phyloP scores from a whole-genome alignment of 2,329 filamentous ascomycete species.

The Aulographum hederae region DNA sequence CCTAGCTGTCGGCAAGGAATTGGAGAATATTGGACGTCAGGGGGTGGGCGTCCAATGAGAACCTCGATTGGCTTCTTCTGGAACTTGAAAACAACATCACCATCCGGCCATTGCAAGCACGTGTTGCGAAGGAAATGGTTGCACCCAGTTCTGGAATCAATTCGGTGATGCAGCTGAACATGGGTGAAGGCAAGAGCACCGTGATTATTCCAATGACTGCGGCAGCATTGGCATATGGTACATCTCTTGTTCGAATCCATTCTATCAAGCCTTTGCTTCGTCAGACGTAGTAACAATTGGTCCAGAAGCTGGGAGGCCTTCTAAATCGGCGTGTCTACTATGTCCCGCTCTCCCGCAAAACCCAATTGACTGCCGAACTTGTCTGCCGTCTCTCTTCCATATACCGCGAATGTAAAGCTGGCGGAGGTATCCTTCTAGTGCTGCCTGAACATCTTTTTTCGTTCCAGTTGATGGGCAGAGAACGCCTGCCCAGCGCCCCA shows the following conservation, averaged over 20 bases:
- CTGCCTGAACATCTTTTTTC: slow-evolving; percentile 44
- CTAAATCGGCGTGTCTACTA: slow-evolving; percentile 31
- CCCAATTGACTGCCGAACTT: slow-evolving; percentile 12
- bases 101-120: slow-evolving; percentile 39
- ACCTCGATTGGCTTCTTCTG: slow-evolving; percentile 43
- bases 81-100: slow-evolving; percentile 44
- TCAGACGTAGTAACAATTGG: slow-evolving; percentile 35
- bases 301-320: slow-evolving; percentile 32
- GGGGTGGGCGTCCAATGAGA: slow-evolving; percentile 32
- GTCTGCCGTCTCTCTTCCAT: slow-evolving; percentile 14
- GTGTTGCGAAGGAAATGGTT: slow-evolving; percentile 40
- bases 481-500: slow-evolving; percentile 29
- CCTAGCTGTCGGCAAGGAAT: slow-evolving; percentile 11
- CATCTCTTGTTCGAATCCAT: slow-evolving; percentile 28
- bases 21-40: slow-evolving; percentile 23
- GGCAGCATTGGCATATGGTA: slow-evolving; percentile 16
- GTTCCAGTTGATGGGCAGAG: slow-evolving; percentile 38
- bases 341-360: slow-evolving; percentile 35
- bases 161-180: slow-evolving; percentile 44
- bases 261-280: slow-evolving; percentile 34
- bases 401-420: slow-evolving; percentile 20
- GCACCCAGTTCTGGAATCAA: slow-evolving; percentile 29
- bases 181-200: slow-evolving; percentile 46
- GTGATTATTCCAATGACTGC: slow-evolving; percentile 48
- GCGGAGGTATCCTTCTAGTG: slow-evolving; percentile 33